Conservation (phyloP, 306 rosid species). For the Trichosanthes truncata region DNA sequence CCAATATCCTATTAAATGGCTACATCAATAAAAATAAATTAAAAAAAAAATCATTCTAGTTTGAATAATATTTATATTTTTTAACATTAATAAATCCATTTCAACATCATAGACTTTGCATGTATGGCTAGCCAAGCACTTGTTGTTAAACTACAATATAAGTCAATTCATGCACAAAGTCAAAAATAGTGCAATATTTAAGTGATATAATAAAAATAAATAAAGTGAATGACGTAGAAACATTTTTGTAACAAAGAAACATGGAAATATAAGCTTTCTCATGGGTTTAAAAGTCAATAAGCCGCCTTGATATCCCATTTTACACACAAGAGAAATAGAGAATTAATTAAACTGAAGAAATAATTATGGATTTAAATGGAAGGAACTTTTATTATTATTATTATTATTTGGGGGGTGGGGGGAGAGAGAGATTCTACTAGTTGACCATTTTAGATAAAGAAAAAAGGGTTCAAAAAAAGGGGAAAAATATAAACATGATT, state of each 20-base stretch:
- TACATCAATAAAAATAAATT: neutral
- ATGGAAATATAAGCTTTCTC: neutral
- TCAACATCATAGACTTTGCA: neutral
- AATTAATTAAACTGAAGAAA: too few species aligned
- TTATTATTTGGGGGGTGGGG: too few species aligned
- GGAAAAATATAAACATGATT: too few species aligned
- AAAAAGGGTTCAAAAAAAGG: too few species aligned
- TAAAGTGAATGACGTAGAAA: neutral
- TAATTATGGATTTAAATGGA: too few species aligned
- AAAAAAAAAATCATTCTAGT: neutral
- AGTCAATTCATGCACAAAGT: neutral
- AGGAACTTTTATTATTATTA: too few species aligned
- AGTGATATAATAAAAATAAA: neutral
- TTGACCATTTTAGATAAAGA: too few species aligned
- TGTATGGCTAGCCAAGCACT: neutral
- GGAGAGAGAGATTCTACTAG: too few species aligned
- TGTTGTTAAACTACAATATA: neutral
- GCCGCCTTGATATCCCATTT: neutral
- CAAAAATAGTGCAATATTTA: neutral
- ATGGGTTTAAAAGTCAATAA: neutral
- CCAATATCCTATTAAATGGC: neutral
- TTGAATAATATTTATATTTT: neutral
- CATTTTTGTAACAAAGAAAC: neutral
- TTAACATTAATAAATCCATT: neutral
- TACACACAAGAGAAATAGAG: too few species aligned